Base-by-base conservation (phyloP, 2,329 filamentous ascomycete genomes). In the Teratosphaeria viscida region DNA sequence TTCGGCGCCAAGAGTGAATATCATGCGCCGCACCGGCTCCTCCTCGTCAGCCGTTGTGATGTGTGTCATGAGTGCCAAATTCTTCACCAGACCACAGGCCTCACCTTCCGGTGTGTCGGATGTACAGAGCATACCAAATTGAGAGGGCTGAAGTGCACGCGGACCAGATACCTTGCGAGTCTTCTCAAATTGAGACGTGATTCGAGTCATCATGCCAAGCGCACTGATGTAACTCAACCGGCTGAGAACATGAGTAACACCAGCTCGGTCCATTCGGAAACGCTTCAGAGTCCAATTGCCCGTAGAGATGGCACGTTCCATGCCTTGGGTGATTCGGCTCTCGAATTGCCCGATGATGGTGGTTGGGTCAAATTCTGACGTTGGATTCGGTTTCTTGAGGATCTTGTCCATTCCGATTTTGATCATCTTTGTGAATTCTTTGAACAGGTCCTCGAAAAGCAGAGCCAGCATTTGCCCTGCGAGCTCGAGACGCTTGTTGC, bases 51-150 rank as follows among this genome's bases (percentile, higher is more conserved):
- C 90, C 1, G 94, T 99, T 0, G 94, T 99, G 67, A 99, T 97
- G 71, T 99, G 95, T 57, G 95, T 99, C 94, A 99, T 99, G 60
- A 99, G 80, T 8, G 94, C 94, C 78, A 99, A 76, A 71, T 99
- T 99, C 80, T 99, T 99, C 67, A 99, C 92, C 60, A 99, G 77
- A 81, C 94, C 94, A 77, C 94, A 99, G 11, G 94, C 92, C 78
- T 99, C 94, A 76, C 94, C 94, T 86, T 99, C 94, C 6, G 94
- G 94, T 0, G 94, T 99, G 79, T 99, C 94, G 11, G 94, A 95
- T 0, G 92, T 89, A 72, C 94, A 99, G 58, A 99, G 80, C 92
- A 99, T 96, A 67, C 94, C 94, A 78, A 96, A 99, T 67, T 99
- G 94, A 0, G 94, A 99, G 6, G 94, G 92, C 71, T 99, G 94